Evolutionary conservation across 2,329 filamentous ascomycete species (phyloP).

Genomic region (Ophiosphaerella narmari): DNA sequence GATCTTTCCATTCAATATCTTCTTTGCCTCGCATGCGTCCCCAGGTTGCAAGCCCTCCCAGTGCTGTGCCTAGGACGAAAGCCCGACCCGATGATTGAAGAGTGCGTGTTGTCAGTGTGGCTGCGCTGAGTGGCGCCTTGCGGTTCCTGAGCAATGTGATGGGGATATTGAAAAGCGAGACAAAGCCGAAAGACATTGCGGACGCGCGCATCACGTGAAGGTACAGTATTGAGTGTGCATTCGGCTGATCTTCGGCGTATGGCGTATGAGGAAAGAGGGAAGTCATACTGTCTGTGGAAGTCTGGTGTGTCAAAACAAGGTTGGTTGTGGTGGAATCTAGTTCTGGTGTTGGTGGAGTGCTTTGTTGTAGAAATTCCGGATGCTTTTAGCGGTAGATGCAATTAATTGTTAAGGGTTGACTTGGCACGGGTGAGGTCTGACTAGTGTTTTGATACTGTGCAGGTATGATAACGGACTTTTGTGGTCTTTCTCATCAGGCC

Average conservation of each 20-base stretch:
- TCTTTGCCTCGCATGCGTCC: slow-evolving; percentile 61
- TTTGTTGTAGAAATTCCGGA: no score
- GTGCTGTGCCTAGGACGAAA: slow-evolving; percentile 51
- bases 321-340: neutral
- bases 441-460: no score
- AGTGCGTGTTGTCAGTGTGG: slow-evolving; percentile 37
- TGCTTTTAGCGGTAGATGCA: neutral
- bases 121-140: slow-evolving; percentile 29
- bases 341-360: neutral
- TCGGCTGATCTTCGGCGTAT: slow-evolving; percentile 68
- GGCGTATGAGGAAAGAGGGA: slow-evolving; percentile 59
- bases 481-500: neutral
- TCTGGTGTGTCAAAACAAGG: neutral
- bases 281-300: slow-evolving; percentile 52
- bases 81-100: slow-evolving; percentile 55
- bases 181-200: slow-evolving; percentile 58
- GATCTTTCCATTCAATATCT: slow-evolving; percentile 67
- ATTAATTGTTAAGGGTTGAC: no score
- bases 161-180: slow-evolving; percentile 49
- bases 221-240: slow-evolving; percentile 60
- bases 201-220: slow-evolving; percentile 64
- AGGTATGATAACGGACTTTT: no score
- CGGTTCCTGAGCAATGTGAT: slow-evolving; percentile 29
- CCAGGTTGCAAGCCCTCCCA: slow-evolving; percentile 52
- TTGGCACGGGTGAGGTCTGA: no score